Percentiles rank a stretch among this genome's conserved stretches.
Evolutionary conservation across 371 early-diverging fungal species (phyloP).

Genomic region (Syncephalastrum monosporum): DNA sequence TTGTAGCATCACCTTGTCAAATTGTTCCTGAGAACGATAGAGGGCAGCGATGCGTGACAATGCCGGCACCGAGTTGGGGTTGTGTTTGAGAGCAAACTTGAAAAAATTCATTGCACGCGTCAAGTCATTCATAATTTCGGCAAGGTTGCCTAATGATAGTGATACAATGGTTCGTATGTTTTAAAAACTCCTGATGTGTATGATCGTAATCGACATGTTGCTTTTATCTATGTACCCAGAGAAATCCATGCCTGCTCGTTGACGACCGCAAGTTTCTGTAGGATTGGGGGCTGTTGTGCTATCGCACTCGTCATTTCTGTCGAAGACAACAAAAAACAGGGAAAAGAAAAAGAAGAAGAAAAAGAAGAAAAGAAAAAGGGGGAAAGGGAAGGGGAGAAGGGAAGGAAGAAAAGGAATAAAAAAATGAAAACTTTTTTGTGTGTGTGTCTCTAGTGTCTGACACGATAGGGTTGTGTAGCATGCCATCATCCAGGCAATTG

Average conservation of each 20-base stretch:
- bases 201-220: too few relatives aligned
- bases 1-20: background rate
- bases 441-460: background rate
- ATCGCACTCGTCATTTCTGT: slow-evolving; percentile 1
- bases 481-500: slow-evolving; percentile 1
- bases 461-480: background rate
- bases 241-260: slow-evolving; percentile 81
- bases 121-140: background rate
- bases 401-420: slow-evolving; percentile 7
- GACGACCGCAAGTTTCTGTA: slow-evolving; percentile 60
- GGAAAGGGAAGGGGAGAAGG: slow-evolving; percentile 1
- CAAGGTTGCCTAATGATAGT: background rate
- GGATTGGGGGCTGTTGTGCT: slow-evolving; percentile 14
- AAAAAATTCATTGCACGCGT: background rate
- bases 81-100: slow-evolving; percentile 1
- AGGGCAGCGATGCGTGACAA: slow-evolving; percentile 2
- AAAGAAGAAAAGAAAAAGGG: background rate
- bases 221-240: slow-evolving; percentile 50
- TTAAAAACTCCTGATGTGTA: background rate
- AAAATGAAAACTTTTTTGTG: slow-evolving; percentile 1
- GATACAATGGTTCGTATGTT: background rate
- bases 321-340: background rate
- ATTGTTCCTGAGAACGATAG: background rate
- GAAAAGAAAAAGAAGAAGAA: background rate
- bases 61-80: slow-evolving; percentile 4